phyloP scores from a whole-genome alignment of 2,329 filamentous ascomycete genomes.

The Aspergillus pseudotamarii region DNA sequence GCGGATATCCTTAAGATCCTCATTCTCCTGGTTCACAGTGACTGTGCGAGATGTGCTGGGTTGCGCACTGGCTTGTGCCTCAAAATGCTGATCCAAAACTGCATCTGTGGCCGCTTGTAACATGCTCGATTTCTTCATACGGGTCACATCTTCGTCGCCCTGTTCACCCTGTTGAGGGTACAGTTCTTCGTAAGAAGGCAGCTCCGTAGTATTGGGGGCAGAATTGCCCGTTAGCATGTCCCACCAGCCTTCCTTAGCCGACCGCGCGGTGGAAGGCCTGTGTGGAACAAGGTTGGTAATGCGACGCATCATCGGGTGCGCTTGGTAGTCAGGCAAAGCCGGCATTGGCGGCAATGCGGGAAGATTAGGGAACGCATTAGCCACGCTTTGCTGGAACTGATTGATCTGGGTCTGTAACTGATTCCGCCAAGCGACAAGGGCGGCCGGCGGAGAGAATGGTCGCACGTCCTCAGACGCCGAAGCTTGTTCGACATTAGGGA shows the following conservation, averaged over 20 bases:
- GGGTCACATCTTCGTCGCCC: conserved; percentile 38
- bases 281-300: conserved; percentile 75
- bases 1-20: conserved; percentile 44
- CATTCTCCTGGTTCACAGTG: conserved; percentile 29
- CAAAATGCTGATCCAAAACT: conserved; percentile 49
- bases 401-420: conserved; percentile 74
- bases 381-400: conserved; percentile 73
- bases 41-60: conserved; percentile 26
- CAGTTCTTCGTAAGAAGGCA: conserved; percentile 78
- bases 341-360: conserved; percentile 63
- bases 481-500: conserved; percentile 28
- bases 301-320: conserved; percentile 70
- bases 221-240: conserved; percentile 61
- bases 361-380: conserved; percentile 67
- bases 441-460: conserved; percentile 58
- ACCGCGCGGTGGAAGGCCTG: conserved; percentile 55
- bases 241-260: conserved; percentile 62
- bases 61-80: conserved; percentile 34
- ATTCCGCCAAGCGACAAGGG: conserved; percentile 71
- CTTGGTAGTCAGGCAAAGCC: conserved; percentile 71
- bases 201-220: conserved; percentile 54
- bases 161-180: conserved; percentile 57
- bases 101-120: conserved; percentile 48
- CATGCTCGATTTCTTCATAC: conserved; percentile 47
- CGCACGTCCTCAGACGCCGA: conserved; percentile 30